These are phyloP conservation scores for Suillus occidentalis DNA, from an alignment of 768 basidiomycete species.

Conservation along the genomic window DNA sequence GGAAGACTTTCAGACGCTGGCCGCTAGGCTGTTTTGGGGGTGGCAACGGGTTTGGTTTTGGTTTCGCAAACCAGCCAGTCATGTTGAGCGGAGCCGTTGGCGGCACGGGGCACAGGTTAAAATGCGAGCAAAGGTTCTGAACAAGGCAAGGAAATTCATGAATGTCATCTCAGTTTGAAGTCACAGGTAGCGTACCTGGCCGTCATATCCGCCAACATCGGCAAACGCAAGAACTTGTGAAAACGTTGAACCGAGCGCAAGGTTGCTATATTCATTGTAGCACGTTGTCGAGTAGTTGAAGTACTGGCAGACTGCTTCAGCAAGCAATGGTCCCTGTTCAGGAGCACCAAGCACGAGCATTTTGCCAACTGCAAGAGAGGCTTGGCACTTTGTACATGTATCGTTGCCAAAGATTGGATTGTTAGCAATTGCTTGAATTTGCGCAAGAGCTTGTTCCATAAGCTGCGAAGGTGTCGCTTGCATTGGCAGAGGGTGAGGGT, in stretches of 20 bases:
- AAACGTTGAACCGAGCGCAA: slow-evolving; percentile 42
- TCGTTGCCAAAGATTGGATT: slow-evolving; percentile 38
- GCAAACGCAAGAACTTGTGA: slow-evolving; percentile 50
- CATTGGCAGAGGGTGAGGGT: slow-evolving; percentile 45
- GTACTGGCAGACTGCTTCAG: slow-evolving; percentile 41
- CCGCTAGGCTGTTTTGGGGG: slow-evolving; percentile 42
- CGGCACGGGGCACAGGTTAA: slow-evolving; percentile 38
- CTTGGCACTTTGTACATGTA: slow-evolving; percentile 41
- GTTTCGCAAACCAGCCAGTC: slow-evolving; percentile 50
- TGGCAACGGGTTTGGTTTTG: slow-evolving; percentile 49
- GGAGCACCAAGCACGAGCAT: slow-evolving; percentile 44
- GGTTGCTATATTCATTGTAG: slow-evolving; percentile 31
- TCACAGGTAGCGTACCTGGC: slow-evolving; percentile 35
- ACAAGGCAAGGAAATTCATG: background rate
- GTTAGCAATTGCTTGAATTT: slow-evolving; percentile 38
- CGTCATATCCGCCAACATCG: slow-evolving; percentile 49
- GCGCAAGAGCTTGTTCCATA: slow-evolving; percentile 37
- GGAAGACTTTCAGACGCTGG: slow-evolving; percentile 47
- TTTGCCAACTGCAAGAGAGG: slow-evolving; percentile 40
- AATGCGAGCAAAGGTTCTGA: slow-evolving; percentile 36
- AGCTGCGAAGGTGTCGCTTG: slow-evolving; percentile 35
- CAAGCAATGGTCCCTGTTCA: slow-evolving; percentile 41
- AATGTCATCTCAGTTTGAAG: background rate
- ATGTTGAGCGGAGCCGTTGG: slow-evolving; percentile 43
- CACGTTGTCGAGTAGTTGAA: slow-evolving; percentile 41